Evolutionary conservation across 306 rosid species (phyloP), one percentile per base, ranked within the genome.

Genomic region (Rosa lucieae): DNA sequence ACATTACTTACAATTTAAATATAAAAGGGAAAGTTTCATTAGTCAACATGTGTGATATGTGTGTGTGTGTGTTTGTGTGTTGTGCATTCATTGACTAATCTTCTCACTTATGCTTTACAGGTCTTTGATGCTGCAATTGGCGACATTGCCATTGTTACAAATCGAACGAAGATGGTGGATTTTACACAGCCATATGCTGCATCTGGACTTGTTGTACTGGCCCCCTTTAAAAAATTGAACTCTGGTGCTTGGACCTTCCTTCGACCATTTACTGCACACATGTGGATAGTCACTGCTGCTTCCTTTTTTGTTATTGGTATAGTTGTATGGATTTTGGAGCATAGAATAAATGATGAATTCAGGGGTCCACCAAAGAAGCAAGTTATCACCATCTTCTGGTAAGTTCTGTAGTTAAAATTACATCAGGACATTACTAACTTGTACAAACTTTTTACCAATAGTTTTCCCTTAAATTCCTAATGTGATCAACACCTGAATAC

Each of bases 211-310:
- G 89, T 93, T 43, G 92, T 93, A 67, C 96, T 96, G 59, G 97
- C 97, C 11, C 97, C 99, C 58, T 84, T 91, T 76, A 91, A 87
- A 81, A 91, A 89, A 77, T 62, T 49, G 78, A 90, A 95, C 80
- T 83, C 94, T 67, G 93, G 94, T 29, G 94, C 97, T 62, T 96
- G 99, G 99, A 85, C 99, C 75, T 96, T 96, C 86, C 77, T 96
- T 77, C 89, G 85, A 81, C 98, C 99, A 55, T 96, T 93, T 86
- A 86, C 86, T 81, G 86, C 86, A 65, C 74, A 44, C n/a, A 89
- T 93, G 99, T 96, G 98, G 99, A 63, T 77, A 23, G 92, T 93
- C 80, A 93, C 89, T 78, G 90, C 88, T 74, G 74, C 78, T 79
- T 93, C 83, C 88, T 93, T 96, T 85, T 72, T 96, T 82, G 70